Evolutionary conservation across 73 alveolate genomes (phyloP).

Genomic region (Breviolum minutum): DNA sequence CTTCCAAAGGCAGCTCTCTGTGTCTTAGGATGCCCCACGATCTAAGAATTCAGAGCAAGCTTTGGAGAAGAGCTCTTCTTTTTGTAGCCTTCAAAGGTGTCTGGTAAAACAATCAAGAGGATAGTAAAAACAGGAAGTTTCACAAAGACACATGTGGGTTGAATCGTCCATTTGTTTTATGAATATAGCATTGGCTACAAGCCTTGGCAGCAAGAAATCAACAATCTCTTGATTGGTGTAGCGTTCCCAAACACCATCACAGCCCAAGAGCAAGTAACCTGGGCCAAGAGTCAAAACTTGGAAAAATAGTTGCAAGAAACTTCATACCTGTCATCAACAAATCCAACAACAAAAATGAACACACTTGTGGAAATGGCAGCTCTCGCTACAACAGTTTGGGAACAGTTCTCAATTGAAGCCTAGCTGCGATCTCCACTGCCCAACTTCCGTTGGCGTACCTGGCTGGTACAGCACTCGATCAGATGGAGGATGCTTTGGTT

Average conservation of each 20-base stretch:
- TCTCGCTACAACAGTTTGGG: too few species aligned
- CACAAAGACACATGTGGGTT: too few species aligned
- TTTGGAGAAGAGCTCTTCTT: background rate
- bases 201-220: constrained; percentile 74
- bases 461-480: background rate
- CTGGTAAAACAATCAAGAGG: too few species aligned
- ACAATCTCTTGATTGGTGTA: constrained; percentile 78
- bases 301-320: background rate
- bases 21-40: background rate
- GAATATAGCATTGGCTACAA: too few species aligned
- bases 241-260: constrained; percentile 86
- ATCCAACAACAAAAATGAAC: background rate
- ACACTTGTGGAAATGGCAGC: too few species aligned
- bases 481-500: too few species aligned
- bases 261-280: constrained; percentile 83
- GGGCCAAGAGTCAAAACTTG: background rate
- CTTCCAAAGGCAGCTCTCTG: background rate
- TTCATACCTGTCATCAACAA: background rate
- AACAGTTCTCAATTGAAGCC: too few species aligned
- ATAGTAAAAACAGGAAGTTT: too few species aligned
- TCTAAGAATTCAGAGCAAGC: constrained; percentile 7
- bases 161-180: too few species aligned
- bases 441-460: constrained; percentile 29
- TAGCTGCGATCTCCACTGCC: background rate
- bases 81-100: background rate